These are phyloP conservation scores for Fistulinella prunicolor DNA, from an alignment of 768 basidiomycete species.

Conservation along the genomic window DNA sequence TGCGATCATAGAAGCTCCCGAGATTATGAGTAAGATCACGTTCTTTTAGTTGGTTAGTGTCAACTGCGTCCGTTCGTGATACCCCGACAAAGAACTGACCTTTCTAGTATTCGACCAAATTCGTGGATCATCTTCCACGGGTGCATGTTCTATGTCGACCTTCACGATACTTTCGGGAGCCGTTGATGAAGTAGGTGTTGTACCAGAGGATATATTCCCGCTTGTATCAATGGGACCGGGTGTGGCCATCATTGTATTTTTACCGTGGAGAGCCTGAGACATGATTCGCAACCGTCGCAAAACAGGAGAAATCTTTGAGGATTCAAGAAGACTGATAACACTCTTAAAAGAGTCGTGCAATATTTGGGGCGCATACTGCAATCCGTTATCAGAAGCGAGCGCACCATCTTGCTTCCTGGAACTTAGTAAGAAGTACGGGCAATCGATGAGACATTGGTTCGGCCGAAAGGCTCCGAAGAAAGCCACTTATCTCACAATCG, in stretches of 20 bases:
- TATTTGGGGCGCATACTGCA: not conserved
- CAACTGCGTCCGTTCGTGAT: not conserved
- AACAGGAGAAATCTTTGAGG: not conserved
- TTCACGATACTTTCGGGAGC: slow-evolving; percentile 1
- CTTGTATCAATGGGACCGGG: not conserved
- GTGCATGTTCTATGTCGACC: slow-evolving; percentile 37
- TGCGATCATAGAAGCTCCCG: slow-evolving; percentile 29
- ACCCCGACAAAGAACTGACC: slow-evolving; percentile 36
- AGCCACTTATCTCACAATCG: too few species aligned
- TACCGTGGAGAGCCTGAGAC: not conserved
- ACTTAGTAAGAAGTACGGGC: too few species aligned
- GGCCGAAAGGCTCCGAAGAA: not conserved
- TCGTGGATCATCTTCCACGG: slow-evolving; percentile 61
- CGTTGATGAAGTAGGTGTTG: not conserved
- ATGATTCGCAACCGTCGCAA: slow-evolving; percentile 3
- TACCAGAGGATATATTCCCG: not conserved
- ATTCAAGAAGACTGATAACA: not conserved
- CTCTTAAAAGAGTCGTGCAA: not conserved
- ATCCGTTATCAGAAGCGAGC: not conserved
- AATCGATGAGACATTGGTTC: too few species aligned
- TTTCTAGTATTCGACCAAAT: slow-evolving; percentile 56
- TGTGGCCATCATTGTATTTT: not conserved
- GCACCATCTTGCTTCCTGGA: too few species aligned
- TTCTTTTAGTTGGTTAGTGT: slow-evolving; percentile 11
- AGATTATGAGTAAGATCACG: slow-evolving; percentile 21